phyloP scores from a whole-genome alignment of 2,329 filamentous ascomycete species.

The Grosmannia serpens region DNA sequence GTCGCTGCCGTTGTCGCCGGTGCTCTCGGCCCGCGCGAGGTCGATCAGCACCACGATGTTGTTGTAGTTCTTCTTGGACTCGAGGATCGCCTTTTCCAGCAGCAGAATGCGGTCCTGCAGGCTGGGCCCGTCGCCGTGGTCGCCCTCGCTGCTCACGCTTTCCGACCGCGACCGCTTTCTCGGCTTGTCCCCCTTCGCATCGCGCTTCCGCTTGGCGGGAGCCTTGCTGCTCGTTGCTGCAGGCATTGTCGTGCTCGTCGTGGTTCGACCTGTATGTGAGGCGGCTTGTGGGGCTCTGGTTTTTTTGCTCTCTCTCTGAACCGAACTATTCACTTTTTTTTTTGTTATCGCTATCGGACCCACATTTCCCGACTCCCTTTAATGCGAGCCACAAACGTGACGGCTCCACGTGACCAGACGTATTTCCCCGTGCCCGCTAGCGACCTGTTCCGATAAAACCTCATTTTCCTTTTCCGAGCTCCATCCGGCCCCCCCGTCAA shows the following conservation, averaged over 20 bases:
- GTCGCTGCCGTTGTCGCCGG: not conserved
- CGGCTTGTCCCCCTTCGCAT: slow-evolving; percentile 27
- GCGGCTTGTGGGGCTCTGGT: not conserved
- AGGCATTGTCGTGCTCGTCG: slow-evolving; percentile 3
- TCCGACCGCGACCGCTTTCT: slow-evolving; percentile 42
- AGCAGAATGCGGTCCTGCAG: slow-evolving; percentile 54
- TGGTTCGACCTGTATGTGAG: not conserved
- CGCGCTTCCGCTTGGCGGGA: slow-evolving; percentile 40
- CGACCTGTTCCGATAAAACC: slow-evolving; percentile 29
- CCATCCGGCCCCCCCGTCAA: slow-evolving; percentile 9
- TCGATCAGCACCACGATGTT: slow-evolving; percentile 67
- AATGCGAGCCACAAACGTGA: slow-evolving; percentile 4
- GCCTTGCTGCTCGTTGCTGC: not conserved
- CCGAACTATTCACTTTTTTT: too few species aligned
- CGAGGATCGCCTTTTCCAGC: slow-evolving; percentile 69
- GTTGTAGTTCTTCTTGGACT: slow-evolving; percentile 86
- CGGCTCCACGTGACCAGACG: slow-evolving; percentile 25
- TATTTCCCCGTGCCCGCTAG: slow-evolving; percentile 6
- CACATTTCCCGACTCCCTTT: not conserved
- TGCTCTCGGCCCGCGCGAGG: slow-evolving; percentile 35
- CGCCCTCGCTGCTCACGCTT: slow-evolving; percentile 27
- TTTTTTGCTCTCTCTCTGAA: too few species aligned
- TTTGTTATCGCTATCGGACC: too few species aligned
- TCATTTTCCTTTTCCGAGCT: slow-evolving; percentile 20
- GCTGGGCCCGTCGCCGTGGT: slow-evolving; percentile 33